These are phyloP conservation scores for Penicillium riverlandense DNA, from an alignment of 495 filamentous ascomycete species.

Conservation along the genomic window DNA sequence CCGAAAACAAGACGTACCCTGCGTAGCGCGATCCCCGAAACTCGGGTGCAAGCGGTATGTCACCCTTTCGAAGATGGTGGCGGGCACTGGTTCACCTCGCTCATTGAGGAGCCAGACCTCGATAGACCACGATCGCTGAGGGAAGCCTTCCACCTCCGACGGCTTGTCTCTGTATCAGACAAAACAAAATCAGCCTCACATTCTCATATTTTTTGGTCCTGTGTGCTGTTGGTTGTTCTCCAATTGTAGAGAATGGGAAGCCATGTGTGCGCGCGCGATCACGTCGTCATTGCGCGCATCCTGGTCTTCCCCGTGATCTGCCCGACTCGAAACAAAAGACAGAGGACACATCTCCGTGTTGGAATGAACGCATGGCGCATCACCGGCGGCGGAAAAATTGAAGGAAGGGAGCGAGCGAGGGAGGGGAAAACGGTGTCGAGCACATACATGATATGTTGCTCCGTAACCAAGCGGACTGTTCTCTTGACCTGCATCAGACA, in stretches of 20 bases:
- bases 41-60: slow-evolving; percentile 89
- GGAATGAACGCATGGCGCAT: no score
- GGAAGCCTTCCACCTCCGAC: slow-evolving; percentile 76
- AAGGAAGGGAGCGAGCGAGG: neutral
- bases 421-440: slow-evolving; percentile 5
- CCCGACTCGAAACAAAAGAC: no score
- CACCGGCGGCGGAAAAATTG: no score
- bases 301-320: no score
- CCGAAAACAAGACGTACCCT: slow-evolving; percentile 52
- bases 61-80: slow-evolving; percentile 82
- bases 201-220: no score
- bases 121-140: slow-evolving; percentile 70
- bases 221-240: no score
- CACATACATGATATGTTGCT: slow-evolving; percentile 80
- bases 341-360: no score
- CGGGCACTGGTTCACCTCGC: slow-evolving; percentile 59
- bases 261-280: no score
- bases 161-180: slow-evolving; percentile 48
- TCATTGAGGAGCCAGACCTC: slow-evolving; percentile 54
- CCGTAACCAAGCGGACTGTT: slow-evolving; percentile 83
- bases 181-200: slow-evolving; percentile 6
- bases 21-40: slow-evolving; percentile 69
- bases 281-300: no score
- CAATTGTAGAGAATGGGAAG: no score
- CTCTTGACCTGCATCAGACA: slow-evolving; percentile 60